These are phyloP conservation scores for Pleurotus tuoliensis DNA, from an alignment of 768 basidiomycete genomes.

Conservation along the genomic window DNA sequence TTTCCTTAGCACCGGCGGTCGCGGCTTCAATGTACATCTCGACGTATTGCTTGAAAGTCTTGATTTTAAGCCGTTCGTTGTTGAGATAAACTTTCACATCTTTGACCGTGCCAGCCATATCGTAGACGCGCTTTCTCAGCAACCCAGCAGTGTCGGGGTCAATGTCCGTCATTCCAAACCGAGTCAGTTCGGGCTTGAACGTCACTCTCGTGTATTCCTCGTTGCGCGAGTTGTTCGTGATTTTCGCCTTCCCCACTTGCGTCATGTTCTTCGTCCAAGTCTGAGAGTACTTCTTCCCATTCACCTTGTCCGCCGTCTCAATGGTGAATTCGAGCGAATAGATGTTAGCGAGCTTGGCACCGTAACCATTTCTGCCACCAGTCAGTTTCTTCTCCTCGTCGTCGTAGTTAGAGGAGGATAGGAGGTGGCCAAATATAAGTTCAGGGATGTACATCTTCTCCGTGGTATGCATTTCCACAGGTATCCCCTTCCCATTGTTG, in stretches of 20 bases:
- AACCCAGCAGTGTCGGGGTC: constrained; percentile 89
- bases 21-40: constrained; percentile 87
- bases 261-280: constrained; percentile 94
- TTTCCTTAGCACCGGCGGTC: constrained; percentile 62
- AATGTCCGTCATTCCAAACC: constrained; percentile 89
- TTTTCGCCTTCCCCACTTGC: constrained; percentile 83
- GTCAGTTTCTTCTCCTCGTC: constrained; percentile 98
- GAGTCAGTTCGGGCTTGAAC: constrained; percentile 86
- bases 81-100: constrained; percentile 93
- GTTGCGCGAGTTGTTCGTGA: constrained; percentile 81
- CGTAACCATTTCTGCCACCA: constrained; percentile 97
- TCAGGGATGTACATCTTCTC: constrained; percentile 97
- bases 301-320: constrained; percentile 90
- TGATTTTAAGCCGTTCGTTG: constrained; percentile 87
- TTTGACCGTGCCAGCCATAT: constrained; percentile 93
- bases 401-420: constrained; percentile 96
- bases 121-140: constrained; percentile 91
- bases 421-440: constrained; percentile 92
- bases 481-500: constrained; percentile 96
- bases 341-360: constrained; percentile 97
- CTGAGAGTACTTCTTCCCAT: constrained; percentile 89
- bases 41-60: constrained; percentile 95
- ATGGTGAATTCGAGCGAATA: constrained; percentile 95
- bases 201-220: constrained; percentile 93
- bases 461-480: constrained; percentile 89